Conservation (phyloP, 768 basidiomycete species). For the Infundibulicybe gibba region DNA sequence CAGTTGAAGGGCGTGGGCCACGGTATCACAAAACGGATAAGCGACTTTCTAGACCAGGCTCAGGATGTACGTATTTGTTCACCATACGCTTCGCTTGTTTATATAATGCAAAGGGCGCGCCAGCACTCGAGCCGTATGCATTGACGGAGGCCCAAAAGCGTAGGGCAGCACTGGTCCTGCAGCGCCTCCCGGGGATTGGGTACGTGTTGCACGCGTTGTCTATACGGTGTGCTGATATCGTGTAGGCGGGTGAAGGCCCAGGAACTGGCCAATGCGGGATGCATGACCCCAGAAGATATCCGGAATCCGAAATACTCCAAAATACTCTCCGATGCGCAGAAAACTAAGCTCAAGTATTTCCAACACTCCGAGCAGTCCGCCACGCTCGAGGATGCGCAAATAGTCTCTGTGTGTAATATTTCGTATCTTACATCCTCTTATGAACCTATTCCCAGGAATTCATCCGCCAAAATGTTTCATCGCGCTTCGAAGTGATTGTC, state of each 20-base stretch:
- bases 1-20: constrained; percentile 32
- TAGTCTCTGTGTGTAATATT: constrained; percentile 35
- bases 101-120: too few species aligned
- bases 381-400: constrained; percentile 37
- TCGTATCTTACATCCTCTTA: background rate
- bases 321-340: constrained; percentile 34
- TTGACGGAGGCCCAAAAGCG: background rate
- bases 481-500: constrained; percentile 46
- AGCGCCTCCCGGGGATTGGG: background rate
- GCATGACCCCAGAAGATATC: constrained; percentile 38
- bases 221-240: background rate
- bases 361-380: constrained; percentile 32
- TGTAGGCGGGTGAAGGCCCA: constrained; percentile 32
- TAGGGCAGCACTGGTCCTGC: background rate
- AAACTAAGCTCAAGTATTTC: constrained; percentile 34
- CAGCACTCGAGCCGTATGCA: too few species aligned
- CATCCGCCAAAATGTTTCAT: constrained; percentile 39
- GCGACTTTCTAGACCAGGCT: constrained; percentile 29
- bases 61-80: constrained; percentile 30
- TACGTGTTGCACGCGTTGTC: background rate
- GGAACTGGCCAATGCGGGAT: constrained; percentile 49
- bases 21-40: constrained; percentile 44
- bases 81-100: too few species aligned
- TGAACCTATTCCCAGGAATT: constrained; percentile 36
- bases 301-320: constrained; percentile 28